phyloP scores from a whole-genome alignment of 208 protist species.

The Trypanosoma conorhini region DNA sequence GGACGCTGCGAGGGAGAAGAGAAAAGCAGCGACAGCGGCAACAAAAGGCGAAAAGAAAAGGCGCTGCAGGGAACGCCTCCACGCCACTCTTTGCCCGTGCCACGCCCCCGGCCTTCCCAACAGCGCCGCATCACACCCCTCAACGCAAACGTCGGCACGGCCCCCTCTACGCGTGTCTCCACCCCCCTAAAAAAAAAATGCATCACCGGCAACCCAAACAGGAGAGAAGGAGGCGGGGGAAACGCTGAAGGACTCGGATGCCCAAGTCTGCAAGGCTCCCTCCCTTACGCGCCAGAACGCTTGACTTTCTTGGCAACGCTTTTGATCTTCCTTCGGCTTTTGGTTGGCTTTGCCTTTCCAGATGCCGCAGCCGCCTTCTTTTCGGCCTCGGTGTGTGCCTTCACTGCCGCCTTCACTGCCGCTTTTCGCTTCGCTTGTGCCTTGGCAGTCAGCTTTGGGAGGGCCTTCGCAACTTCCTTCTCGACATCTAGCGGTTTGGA shows the following conservation, averaged over 20 bases:
- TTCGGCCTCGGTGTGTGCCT: constrained; percentile 9
- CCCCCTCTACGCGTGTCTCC: not conserved
- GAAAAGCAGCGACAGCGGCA: not conserved
- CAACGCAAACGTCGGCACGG: not conserved
- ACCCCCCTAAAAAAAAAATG: not conserved
- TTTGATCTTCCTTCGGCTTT: constrained; percentile 10
- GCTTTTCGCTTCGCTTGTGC: constrained; percentile 6
- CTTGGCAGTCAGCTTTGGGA: constrained; percentile 18
- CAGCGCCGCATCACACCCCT: not conserved
- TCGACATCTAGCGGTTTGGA: constrained; percentile 66
- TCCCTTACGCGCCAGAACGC: not conserved
- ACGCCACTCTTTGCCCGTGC: not conserved
- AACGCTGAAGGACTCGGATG: not conserved
- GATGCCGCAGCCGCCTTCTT: constrained; percentile 26
- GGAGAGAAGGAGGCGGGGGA: not conserved
- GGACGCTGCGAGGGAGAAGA: not conserved
- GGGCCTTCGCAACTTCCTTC: constrained; percentile 48
- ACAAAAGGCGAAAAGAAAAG: not conserved
- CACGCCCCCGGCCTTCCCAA: not conserved
- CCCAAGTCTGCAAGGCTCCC: not conserved
- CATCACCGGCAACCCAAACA: not conserved
- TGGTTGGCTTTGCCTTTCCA: constrained; percentile 27
- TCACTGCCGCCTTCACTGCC: constrained; percentile 14
- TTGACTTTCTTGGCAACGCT: not conserved
- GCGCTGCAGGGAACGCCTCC: not conserved